Evolutionary conservation across 345 rosid genomes (phyloP), one percentile per base, ranked within the genome.

Genomic region (Alliaria petiolata): DNA sequence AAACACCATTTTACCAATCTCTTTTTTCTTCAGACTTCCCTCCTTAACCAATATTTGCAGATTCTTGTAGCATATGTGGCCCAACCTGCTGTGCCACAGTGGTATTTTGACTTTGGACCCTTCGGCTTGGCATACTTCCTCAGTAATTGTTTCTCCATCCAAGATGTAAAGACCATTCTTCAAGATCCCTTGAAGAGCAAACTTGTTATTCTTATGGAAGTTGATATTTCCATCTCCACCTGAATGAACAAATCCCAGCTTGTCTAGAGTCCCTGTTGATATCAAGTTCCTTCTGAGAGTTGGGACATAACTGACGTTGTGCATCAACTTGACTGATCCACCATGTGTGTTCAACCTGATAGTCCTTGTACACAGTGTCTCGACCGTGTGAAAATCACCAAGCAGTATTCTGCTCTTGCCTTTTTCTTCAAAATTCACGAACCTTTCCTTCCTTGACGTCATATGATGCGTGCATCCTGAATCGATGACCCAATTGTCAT

Each of bases 311-410:
- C 30, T 1, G 1, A 56, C 62, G 5, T 56, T 26, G 0, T 14
- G n/a, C 11, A 56, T 5, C 0, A 30, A 1, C 11, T 30, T 56
- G 0, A 30, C 19, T 1, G 6, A 1, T 1, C 62, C 42, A 4
- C 38, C 25, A 8, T n/a, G 4, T 0, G 62, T 12, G 10, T 33
- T 9, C 0, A 56, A 0, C 0, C 13, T 7, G 0, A 53, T 5
- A 0, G 58, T 2, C 0, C 58, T 0, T 0, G 1, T 25, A 1
- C 35, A 15, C 0, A 22, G 2, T 0, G 34, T 25, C 15, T 53
- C 35, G 0, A 14, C 11, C 0, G 1, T 10, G 3, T 52, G 8
- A 4, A 1, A 14, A 11, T 52, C 58, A 0, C 34, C 58, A 3
- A 52, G 20, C 0, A 22, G 3, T 0, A 52, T 8, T 8, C 16